Percentiles rank a stretch among this genome's conserved stretches.
These are phyloP conservation scores for Cornus florida DNA, from an alignment of 148 eudicot genomes.

Conservation along the genomic window DNA sequence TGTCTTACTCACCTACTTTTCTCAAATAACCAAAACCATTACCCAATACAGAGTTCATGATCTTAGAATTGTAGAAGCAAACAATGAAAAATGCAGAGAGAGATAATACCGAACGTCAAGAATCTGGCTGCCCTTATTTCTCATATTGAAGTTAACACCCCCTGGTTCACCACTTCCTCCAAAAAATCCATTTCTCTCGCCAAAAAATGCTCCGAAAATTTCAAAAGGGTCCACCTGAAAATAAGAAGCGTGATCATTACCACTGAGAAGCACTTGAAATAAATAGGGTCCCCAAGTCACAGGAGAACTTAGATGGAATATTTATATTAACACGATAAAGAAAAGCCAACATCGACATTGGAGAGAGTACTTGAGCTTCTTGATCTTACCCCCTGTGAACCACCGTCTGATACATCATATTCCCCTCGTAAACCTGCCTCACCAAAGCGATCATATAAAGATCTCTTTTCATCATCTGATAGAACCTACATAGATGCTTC, in stretches of 20 bases:
- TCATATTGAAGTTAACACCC: slow-evolving; percentile 40
- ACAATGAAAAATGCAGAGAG: neutral
- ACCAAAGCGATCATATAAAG: slow-evolving; percentile 83
- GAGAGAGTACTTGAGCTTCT: neutral
- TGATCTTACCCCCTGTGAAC: slow-evolving; percentile 57
- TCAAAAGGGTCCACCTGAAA: slow-evolving; percentile 82
- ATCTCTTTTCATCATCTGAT: slow-evolving; percentile 81
- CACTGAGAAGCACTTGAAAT: slow-evolving; percentile 1
- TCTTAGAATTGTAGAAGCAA: neutral
- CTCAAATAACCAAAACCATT: too few species aligned
- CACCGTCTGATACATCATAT: slow-evolving; percentile 46
- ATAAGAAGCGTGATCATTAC: neutral
- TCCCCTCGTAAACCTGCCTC: slow-evolving; percentile 84
- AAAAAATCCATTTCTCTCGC: slow-evolving; percentile 61
- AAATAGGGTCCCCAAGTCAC: neutral
- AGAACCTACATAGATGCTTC: slow-evolving; percentile 59
- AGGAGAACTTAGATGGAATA: slow-evolving; percentile 1
- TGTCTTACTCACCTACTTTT: too few species aligned
- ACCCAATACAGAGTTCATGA: neutral
- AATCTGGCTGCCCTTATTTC: slow-evolving; percentile 40
- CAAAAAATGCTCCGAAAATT: slow-evolving; percentile 68
- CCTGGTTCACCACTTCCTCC: slow-evolving; percentile 51
- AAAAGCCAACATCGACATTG: neutral
- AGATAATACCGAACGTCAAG: slow-evolving; percentile 69
- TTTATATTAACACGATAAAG: neutral